phyloP scores from a whole-genome alignment of 257 asterid species.

The Datura wrightii region DNA sequence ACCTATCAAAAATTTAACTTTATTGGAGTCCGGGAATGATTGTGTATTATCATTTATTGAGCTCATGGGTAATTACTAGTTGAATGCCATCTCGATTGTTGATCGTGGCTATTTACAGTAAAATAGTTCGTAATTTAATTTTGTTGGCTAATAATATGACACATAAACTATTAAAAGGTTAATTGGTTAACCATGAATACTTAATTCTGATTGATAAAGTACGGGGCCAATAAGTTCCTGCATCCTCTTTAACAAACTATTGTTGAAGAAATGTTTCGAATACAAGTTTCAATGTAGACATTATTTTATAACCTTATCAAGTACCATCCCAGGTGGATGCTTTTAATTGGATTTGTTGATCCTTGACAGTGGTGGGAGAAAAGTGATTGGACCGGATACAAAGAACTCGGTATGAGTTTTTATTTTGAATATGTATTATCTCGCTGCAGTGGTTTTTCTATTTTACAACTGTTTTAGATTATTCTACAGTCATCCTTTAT shows the following conservation, averaged over 20 bases:
- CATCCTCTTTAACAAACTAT: neutral
- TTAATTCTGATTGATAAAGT: neutral
- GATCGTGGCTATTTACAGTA: neutral
- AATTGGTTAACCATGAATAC: neutral
- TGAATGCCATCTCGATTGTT: neutral
- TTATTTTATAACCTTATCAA: constrained; percentile 63
- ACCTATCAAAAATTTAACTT: neutral
- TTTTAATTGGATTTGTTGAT: constrained; percentile 96
- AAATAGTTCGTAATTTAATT: neutral
- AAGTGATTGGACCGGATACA: constrained; percentile 99
- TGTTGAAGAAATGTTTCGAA: neutral
- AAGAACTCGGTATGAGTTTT: constrained; percentile 82
- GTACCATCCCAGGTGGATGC: constrained; percentile 95
- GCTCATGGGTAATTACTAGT: neutral
- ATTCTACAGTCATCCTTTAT: neutral
- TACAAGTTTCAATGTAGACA: constrained; percentile 30
- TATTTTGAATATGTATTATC: neutral
- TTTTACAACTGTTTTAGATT: neutral
- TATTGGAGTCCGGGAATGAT: neutral
- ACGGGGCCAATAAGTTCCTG: neutral
- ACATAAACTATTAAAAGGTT: neutral
- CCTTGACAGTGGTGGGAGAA: constrained; percentile 99
- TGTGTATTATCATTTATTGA: neutral
- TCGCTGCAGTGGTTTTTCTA: neutral
- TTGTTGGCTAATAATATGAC: neutral